Conservation (phyloP, 441 rosid genomes). For the Euphorbia schlechtendalii region DNA sequence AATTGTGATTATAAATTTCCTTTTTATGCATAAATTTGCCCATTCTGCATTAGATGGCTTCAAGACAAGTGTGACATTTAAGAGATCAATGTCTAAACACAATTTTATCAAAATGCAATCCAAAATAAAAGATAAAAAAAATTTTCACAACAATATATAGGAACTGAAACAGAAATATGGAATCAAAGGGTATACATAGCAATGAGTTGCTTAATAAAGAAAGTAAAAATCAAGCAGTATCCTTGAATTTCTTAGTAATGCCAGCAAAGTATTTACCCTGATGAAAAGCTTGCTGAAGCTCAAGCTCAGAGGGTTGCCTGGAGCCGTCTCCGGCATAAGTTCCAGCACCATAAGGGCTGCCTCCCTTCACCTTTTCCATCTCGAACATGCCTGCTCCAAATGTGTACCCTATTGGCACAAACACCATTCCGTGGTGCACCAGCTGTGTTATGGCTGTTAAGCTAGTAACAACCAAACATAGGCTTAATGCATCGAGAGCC, state of each 20-base stretch:
- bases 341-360: slow-evolving; percentile 93
- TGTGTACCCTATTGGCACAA: too few species aligned
- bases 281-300: slow-evolving; percentile 81
- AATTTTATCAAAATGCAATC: too few species aligned
- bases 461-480: slow-evolving; percentile 19
- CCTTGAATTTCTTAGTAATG: slow-evolving; percentile 81
- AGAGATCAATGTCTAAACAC: not conserved
- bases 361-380: slow-evolving; percentile 92
- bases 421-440: slow-evolving; percentile 96
- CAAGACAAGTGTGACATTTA: not conserved
- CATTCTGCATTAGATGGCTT: not conserved
- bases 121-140: too few species aligned
- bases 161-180: not conserved
- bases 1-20: not conserved
- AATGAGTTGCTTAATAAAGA: not conserved
- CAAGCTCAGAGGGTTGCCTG: slow-evolving; percentile 71
- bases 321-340: slow-evolving; percentile 89
- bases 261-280: slow-evolving; percentile 90
- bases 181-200: not conserved
- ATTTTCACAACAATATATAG: too few species aligned
- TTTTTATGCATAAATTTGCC: not conserved
- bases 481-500: too few species aligned
- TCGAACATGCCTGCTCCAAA: slow-evolving; percentile 98
- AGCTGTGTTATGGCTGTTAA: slow-evolving; percentile 96
- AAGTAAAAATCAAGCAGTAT: slow-evolving; percentile 24